phyloP scores from a whole-genome alignment of 129 eudicot species.

The Centrapalus pauciflorus region DNA sequence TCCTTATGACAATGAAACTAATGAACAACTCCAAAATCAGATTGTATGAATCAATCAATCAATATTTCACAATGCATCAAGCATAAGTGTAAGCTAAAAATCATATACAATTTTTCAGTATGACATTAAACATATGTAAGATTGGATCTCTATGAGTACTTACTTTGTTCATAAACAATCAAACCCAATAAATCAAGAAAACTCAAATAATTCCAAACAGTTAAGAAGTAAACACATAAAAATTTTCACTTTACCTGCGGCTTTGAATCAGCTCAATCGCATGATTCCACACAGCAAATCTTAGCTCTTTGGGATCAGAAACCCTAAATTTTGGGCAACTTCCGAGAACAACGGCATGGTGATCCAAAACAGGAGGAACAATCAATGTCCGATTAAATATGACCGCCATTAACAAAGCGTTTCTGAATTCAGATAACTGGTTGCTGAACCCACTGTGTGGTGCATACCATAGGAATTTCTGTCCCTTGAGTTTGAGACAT shows the following conservation, averaged over 20 bases:
- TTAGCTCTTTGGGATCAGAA: slow-evolving; percentile 48
- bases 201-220: background rate
- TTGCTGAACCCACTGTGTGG: slow-evolving; percentile 99
- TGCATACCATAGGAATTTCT: slow-evolving; percentile 72
- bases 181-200: background rate
- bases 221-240: background rate
- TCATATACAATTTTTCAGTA: background rate
- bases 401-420: slow-evolving; percentile 61
- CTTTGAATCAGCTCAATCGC: slow-evolving; percentile 42
- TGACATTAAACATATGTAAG: background rate
- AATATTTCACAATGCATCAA: background rate
- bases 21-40: background rate
- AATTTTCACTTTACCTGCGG: slow-evolving; percentile 47
- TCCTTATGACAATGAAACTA: background rate
- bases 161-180: background rate
- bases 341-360: slow-evolving; percentile 94
- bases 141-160: background rate
- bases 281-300: slow-evolving; percentile 81
- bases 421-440: slow-evolving; percentile 89
- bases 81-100: background rate
- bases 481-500: slow-evolving; percentile 17
- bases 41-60: too few relatives aligned
- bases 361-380: slow-evolving; percentile 93
- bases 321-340: slow-evolving; percentile 97
- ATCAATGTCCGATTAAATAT: slow-evolving; percentile 77